Evolutionary conservation across 2,329 filamentous ascomycete species (phyloP), one percentile per base, ranked within the genome.

Genomic region (Ceratocystis ficicola): DNA sequence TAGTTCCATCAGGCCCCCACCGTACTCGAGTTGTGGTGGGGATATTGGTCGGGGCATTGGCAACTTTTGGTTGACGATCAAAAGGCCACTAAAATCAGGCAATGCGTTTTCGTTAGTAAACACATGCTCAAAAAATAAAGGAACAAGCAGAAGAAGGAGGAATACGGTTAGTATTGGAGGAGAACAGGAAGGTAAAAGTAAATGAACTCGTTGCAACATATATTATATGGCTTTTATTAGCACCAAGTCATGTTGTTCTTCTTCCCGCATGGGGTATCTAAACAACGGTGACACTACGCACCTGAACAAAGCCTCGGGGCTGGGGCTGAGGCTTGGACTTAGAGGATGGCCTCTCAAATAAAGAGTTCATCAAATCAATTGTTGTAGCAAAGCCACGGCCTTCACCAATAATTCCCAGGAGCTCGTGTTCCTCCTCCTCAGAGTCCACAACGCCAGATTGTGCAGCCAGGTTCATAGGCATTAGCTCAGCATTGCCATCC

Each of bases 311-410:
- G 73, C 89, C 88, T 77, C 84, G 84, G 71, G 46, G 15, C 50
- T 65, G 79, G 75, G 70, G 15, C 50, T 65, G 79, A 75, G 70
- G 78, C 73, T 44, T 79, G 76, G 69, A 78, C 79, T 72, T 81
- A 80, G 79, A 80, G 77, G 83, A 85, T 69, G 85, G 81, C 75
- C 87, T 84, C 74, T 89, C 88, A 76, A 95, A 96, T 66, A 96
- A 79, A 61, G 90, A 95, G 74, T 95, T 93, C 90, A 96, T 96
- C 74, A 96, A 79, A 78, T 96, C 94, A 76, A 97, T 95, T 72
- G 89, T 92, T 22, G 88, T 96, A 22, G 86, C 83, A 75, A 96
- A 93, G 0, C 87, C 86, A 69, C 84, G 83, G 65, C 81, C 79
- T 70, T 83, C 81, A 48, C 76, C 75, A 70, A 73, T 57, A 15